Evolutionary conservation across 129 eudicot genomes (phyloP), one percentile per base, ranked within the genome.

Genomic region (Pittosporum tobira): DNA sequence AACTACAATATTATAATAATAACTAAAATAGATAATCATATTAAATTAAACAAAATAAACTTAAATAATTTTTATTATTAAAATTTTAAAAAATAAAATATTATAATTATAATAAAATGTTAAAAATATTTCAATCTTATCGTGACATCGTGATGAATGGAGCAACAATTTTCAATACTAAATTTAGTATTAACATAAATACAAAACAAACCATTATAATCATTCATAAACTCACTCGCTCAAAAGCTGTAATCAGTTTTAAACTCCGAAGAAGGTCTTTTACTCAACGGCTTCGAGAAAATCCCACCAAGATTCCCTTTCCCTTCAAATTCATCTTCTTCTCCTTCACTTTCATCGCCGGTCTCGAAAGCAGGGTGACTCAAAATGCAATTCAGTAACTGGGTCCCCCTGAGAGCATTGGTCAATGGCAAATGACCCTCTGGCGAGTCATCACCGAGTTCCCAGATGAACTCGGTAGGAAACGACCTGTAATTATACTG

Each of bases 341-440:
- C 63, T 2, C 36, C 61, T 16, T 64, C 69, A 8, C 66, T 62
- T 4, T 68, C 81, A 23, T 44, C 81, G 11, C 67, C 72, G 14
- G 15, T 66, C 0, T 61, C 77, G 67, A 93, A 87, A 12, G 94
- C 96, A n/a, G 96, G 99, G 43, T 93, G 99, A 13, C 5, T 69
- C 2, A 93, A 57, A 31, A 93, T 84, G 62, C 77, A 52, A 0
- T 8, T 81, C 47, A 87, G 28, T 42, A 93, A 69, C 67, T 81
- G 99, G 1, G 94, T 87, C 2, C 99, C 99, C 42, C 99, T 56
- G 2, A 93, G 58, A 1, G 99, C 99, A 73, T 93, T 93, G 0
- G 99, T 93, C 62, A 93, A 61, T 3, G 99, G 99, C 68, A 93
- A 37, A 16, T 93, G 99, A 0, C 99, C 99, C 29, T 78, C 83